Percentiles rank a stretch among this genome's conserved stretches.
Evolutionary conservation across 1,284 basidiomycete genomes (phyloP).

Genomic region (Cryptococcus amylolentus): DNA sequence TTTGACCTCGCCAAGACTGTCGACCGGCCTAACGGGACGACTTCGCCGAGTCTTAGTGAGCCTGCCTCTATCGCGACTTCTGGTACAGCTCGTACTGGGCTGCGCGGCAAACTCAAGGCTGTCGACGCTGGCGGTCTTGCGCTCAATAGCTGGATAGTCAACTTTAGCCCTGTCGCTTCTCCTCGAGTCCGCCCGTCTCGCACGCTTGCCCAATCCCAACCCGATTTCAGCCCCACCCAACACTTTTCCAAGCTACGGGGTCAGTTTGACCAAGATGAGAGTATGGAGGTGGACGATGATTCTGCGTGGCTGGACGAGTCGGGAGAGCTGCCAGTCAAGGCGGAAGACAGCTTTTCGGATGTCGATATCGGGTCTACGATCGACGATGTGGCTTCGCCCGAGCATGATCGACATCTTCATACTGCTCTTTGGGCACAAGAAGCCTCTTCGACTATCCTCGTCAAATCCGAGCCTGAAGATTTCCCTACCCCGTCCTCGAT

Average conservation of each 20-base stretch:
- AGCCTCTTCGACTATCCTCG: constrained; percentile 27
- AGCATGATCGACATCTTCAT: constrained; percentile 37
- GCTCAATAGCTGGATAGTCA: constrained; percentile 29
- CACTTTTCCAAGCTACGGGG: constrained; percentile 26
- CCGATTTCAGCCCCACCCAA: constrained; percentile 34
- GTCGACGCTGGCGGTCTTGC: constrained; percentile 24
- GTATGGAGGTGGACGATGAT: constrained; percentile 36
- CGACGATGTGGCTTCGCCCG: constrained; percentile 37
- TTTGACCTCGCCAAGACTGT: constrained; percentile 34
- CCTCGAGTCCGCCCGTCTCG: constrained; percentile 22
- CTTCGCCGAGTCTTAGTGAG: constrained; percentile 26
- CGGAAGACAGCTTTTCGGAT: constrained; percentile 39
- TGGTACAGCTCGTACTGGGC: constrained; percentile 12
- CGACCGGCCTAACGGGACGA: constrained; percentile 21
- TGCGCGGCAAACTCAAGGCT: constrained; percentile 29
- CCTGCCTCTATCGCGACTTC: constrained; percentile 15
- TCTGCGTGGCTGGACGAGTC: constrained; percentile 37
- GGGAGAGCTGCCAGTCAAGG: constrained; percentile 41
- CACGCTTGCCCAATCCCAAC: constrained; percentile 8
- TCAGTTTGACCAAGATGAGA: constrained; percentile 27
- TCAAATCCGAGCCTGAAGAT: constrained; percentile 42
- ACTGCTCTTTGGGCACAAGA: constrained; percentile 44
- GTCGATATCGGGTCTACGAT: constrained; percentile 31
- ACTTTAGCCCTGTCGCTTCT: constrained; percentile 37
- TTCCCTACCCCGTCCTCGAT: constrained; percentile 42